A percentile compares a stretch with the other conserved stretches of the same genome.
Conservation (phyloP, 208 protist species). For the Leptomonas pyrrhocoris region DNA sequence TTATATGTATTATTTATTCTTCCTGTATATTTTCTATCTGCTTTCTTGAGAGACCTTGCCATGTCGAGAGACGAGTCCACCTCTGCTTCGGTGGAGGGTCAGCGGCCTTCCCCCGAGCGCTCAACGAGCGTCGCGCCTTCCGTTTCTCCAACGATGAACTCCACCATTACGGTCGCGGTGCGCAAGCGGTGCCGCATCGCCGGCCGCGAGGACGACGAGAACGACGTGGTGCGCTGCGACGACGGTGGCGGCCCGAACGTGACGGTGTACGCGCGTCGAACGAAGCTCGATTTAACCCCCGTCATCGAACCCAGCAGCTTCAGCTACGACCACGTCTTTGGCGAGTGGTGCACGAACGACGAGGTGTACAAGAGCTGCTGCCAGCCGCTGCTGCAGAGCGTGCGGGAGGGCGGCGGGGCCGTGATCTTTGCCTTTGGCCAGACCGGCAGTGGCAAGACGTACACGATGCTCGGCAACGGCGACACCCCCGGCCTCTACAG, state of each 20-base stretch:
- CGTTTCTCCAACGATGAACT: neutral
- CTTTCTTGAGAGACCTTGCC: neutral
- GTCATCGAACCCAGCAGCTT: slow-evolving; percentile 89
- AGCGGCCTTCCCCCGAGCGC: slow-evolving; percentile 21
- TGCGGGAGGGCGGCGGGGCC: slow-evolving; percentile 65
- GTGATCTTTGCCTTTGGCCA: slow-evolving; percentile 96
- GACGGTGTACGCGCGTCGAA: slow-evolving; percentile 83
- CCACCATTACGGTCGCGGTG: slow-evolving; percentile 78
- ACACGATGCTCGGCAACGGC: slow-evolving; percentile 86
- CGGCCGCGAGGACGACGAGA: slow-evolving; percentile 59
- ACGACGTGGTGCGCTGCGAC: slow-evolving; percentile 78
- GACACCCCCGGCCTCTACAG: slow-evolving; percentile 86
- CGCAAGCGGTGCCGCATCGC: slow-evolving; percentile 80
- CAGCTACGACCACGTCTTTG: slow-evolving; percentile 83
- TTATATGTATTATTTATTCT: no score
- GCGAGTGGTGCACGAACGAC: slow-evolving; percentile 58
- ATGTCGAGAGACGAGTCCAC: slow-evolving; percentile 10
- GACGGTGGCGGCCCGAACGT: slow-evolving; percentile 27
- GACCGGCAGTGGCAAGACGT: slow-evolving; percentile 94
- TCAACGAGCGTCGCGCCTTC: slow-evolving; percentile 6
- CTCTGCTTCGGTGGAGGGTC: neutral
- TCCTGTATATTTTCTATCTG: slow-evolving; percentile 2
- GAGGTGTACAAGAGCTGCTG: slow-evolving; percentile 75
- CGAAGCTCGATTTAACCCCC: slow-evolving; percentile 92
- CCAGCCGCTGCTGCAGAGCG: slow-evolving; percentile 63